These are phyloP conservation scores for Schoenoplectus tabernaemontani DNA, from an alignment of 202 grass and related monocot species.

Conservation along the genomic window DNA sequence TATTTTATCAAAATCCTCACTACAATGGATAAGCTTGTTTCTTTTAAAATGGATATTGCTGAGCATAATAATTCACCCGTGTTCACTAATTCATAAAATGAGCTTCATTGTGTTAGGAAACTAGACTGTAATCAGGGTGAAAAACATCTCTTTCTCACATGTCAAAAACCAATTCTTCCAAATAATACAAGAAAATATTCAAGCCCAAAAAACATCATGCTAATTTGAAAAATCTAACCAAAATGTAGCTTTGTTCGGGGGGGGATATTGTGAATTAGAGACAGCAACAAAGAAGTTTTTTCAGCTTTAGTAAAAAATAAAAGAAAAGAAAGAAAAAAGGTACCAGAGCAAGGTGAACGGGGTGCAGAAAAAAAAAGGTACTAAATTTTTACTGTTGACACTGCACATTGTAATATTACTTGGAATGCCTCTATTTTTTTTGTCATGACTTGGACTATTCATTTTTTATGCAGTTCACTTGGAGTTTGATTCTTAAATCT, in stretches of 20 bases:
- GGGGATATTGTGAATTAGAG: background rate
- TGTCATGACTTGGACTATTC: background rate
- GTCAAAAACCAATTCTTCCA: background rate
- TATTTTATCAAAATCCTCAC: background rate
- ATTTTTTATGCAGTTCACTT: background rate
- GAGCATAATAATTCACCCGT: background rate
- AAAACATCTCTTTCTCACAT: background rate
- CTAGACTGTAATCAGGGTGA: background rate
- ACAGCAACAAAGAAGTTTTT: background rate
- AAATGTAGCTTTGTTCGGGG: background rate
- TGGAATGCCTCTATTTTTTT: background rate
- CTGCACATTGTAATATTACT: background rate
- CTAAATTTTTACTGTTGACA: background rate
- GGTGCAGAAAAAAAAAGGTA: background rate
- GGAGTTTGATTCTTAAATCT: background rate
- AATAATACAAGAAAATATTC: background rate
- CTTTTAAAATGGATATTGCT: background rate
- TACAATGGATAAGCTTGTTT: background rate
- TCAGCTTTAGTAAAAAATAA: background rate
- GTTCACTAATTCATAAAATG: background rate
- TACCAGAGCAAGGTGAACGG: background rate
- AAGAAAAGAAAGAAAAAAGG: background rate
- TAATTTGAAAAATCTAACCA: background rate
- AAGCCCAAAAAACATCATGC: background rate
- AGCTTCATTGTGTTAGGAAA: background rate